Evolutionary conservation across 371 early-diverging fungal species (phyloP).

Genomic region (Fennellomyces sp.): DNA sequence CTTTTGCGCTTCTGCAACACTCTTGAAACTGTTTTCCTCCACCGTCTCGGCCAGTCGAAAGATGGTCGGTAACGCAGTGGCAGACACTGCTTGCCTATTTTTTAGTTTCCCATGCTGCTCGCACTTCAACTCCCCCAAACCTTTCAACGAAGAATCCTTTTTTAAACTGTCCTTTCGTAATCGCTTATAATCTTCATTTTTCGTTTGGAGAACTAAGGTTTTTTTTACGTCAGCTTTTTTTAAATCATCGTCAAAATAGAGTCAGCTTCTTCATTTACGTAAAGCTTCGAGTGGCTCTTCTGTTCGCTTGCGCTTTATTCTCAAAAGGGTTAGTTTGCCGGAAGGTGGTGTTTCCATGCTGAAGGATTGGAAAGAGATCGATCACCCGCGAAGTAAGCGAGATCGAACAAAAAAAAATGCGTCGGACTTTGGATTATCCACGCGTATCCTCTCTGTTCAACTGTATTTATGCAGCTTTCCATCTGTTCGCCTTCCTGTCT

Average conservation of each 20-base stretch:
- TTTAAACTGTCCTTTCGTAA: slow-evolving; percentile 18
- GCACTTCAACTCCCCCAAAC: background rate
- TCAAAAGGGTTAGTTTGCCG: slow-evolving; percentile 38
- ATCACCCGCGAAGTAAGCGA: too few species aligned
- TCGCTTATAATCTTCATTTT: slow-evolving; percentile 24
- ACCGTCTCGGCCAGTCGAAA: slow-evolving; percentile 71
- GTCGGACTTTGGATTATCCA: too few species aligned
- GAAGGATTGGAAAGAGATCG: background rate
- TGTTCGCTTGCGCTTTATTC: slow-evolving; percentile 79
- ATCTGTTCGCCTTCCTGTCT: too few species aligned
- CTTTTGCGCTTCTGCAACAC: slow-evolving; percentile 53
- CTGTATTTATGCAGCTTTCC: too few species aligned
- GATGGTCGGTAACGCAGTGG: slow-evolving; percentile 46
- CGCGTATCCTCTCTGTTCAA: too few species aligned
- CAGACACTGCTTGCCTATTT: slow-evolving; percentile 23
- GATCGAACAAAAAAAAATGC: too few species aligned
- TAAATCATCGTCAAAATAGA: background rate
- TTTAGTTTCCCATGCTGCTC: slow-evolving; percentile 3
- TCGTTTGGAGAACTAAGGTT: slow-evolving; percentile 36
- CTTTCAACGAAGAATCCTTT: background rate
- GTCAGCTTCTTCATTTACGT: slow-evolving; percentile 31
- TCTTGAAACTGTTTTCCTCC: slow-evolving; percentile 59
- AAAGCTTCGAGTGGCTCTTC: slow-evolving; percentile 81
- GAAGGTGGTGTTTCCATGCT: slow-evolving; percentile 6
- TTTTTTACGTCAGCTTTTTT: slow-evolving; percentile 3